Base-by-base conservation (phyloP, 345 rosid species). In the Salix caprea region DNA sequence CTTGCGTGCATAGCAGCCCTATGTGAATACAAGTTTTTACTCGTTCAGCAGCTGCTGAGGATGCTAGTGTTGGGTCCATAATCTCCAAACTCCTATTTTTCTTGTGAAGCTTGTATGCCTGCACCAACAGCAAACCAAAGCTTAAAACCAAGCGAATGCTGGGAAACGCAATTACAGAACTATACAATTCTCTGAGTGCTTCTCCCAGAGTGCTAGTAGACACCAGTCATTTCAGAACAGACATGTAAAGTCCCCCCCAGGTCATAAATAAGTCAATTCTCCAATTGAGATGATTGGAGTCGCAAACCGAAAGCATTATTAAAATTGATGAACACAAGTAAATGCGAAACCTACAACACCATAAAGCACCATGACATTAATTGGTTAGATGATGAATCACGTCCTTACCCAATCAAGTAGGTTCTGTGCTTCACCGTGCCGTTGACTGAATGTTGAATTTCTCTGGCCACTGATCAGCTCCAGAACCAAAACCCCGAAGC, bases 401-500 rank as follows among this genome's bases (percentile, higher is more conserved):
- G 26, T 58, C 74, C 87, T 87, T 84, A 96, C 99, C 97, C 99
- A 96, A 69, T 96, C 99, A 50, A 94, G 91, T 71, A 96, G 88
- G 84, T 86, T 92, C 42, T 74, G 87, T 16, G 88, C 91, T 42
- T 92, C 90, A 2, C 23, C 54, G 16, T 85, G 78, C 73, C n/a
- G 64, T n/a, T 85, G 58, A 78, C 74, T 81, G 80, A 92, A 90
- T 72, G 81, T 77, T 34, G 86, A 92, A 84, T 94, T 96, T 81
- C 81, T 91, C 77, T 89, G 93, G 60, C 94, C 97, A 74, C 97
- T 90, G 78, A 94, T 81, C 77, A 96, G 80, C 89, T 96, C 99
- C 26, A 96, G 75, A 62, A 96, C 87, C 85, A 96, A 69, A 84
- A 96, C 99, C 18, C 99, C 99, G 3, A 94, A 96, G 93, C 99